A percentile compares a stretch with the other conserved stretches of the same genome.
Evolutionary conservation across 768 basidiomycete species (phyloP).

Genomic region (Antrodiella citrinella): DNA sequence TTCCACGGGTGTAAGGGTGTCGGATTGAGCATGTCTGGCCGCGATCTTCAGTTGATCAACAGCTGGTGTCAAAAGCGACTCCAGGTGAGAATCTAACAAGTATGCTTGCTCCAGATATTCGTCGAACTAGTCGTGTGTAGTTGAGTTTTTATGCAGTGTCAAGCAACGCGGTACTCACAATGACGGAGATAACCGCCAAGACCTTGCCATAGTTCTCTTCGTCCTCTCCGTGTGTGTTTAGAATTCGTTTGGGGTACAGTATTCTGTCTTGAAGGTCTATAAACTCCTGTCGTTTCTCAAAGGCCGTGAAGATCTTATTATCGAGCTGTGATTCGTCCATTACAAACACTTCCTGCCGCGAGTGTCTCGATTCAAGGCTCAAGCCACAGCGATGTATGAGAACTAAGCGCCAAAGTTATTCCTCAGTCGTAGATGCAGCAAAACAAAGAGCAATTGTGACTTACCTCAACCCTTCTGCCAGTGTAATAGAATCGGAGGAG

Average conservation of each 20-base stretch:
- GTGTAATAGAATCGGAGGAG: too few species aligned
- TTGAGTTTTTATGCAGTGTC: neutral
- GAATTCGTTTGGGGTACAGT: slow-evolving; percentile 31
- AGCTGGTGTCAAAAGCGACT: slow-evolving; percentile 68
- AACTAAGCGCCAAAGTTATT: too few species aligned
- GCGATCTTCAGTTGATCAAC: slow-evolving; percentile 51
- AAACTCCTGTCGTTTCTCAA: slow-evolving; percentile 59
- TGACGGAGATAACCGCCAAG: slow-evolving; percentile 36
- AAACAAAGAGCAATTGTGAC: too few species aligned
- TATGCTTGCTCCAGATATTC: slow-evolving; percentile 92
- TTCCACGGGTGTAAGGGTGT: slow-evolving; percentile 20
- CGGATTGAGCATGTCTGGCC: slow-evolving; percentile 16
- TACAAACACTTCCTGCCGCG: too few species aligned
- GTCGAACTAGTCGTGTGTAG: slow-evolving; percentile 46
- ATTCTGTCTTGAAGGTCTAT: slow-evolving; percentile 41
- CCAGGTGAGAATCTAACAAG: slow-evolving; percentile 84
- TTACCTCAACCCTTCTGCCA: too few species aligned
- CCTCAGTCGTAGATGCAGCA: too few species aligned
- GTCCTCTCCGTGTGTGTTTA: slow-evolving; percentile 23
- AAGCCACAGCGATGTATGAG: too few species aligned
- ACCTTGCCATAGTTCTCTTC: slow-evolving; percentile 32
- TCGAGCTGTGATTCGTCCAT: neutral
- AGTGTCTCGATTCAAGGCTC: too few species aligned
- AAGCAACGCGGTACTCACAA: slow-evolving; percentile 32
- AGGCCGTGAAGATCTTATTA: slow-evolving; percentile 40